Conservation (phyloP, 441 rosid genomes). For the Theobroma grandiflorum region DNA sequence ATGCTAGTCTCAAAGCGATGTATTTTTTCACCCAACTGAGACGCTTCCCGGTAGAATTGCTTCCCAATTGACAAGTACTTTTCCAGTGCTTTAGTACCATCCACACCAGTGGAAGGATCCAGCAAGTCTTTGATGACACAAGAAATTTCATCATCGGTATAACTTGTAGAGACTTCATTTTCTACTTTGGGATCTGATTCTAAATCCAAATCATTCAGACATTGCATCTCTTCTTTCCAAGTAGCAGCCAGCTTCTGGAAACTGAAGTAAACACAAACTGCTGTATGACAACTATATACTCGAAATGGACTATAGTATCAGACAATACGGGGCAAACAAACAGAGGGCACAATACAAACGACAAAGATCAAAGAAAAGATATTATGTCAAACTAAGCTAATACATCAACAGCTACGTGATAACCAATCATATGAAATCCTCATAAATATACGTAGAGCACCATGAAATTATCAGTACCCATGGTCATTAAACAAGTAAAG, state of each 20-base stretch:
- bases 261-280: conserved; percentile 50
- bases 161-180: conserved; percentile 46
- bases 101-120: conserved; percentile 61
- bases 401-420: background rate
- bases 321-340: conserved; percentile 13
- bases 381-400: conserved; percentile 11
- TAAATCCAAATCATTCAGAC: conserved; percentile 41
- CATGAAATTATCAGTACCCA: background rate
- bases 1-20: conserved; percentile 65
- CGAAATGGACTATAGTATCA: conserved; percentile 13
- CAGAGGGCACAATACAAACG: conserved; percentile 7
- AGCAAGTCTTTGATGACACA: conserved; percentile 59
- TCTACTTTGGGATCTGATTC: conserved; percentile 49
- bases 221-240: conserved; percentile 66
- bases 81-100: conserved; percentile 61
- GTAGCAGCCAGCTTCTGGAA: conserved; percentile 72
- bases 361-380: conserved; percentile 10
- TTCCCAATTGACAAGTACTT: conserved; percentile 70
- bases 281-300: background rate
- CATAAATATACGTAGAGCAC: background rate
- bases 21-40: conserved; percentile 59
- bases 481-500: background rate
- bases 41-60: conserved; percentile 57
- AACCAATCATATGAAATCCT: conserved; percentile 9
- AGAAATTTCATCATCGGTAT: conserved; percentile 56